A percentile compares a stretch with the other conserved stretches of the same genome.
Conservation (phyloP, 202 grass and related monocot species). For the Cymbopogon flexuosus region DNA sequence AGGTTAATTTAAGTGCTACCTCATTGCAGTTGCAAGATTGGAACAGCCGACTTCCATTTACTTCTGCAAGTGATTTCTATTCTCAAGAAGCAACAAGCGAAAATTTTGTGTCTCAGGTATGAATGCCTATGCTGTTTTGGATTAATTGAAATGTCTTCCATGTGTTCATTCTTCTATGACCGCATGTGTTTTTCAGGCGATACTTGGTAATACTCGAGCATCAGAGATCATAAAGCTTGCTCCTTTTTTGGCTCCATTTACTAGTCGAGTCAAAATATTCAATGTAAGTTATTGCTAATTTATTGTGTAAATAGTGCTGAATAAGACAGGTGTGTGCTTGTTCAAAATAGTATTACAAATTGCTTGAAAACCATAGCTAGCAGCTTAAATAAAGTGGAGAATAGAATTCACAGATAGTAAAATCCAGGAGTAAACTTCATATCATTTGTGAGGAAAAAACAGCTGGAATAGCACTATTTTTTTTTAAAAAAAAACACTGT, state of each 20-base stretch:
- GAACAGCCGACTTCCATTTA: constrained; percentile 84
- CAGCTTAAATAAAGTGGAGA: not conserved
- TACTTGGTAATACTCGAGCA: constrained; percentile 84
- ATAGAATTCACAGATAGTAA: not conserved
- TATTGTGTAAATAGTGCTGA: not conserved
- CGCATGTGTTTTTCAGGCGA: constrained; percentile 48
- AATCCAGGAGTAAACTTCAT: not conserved
- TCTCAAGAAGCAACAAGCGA: constrained; percentile 91
- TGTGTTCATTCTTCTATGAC: constrained; percentile 16
- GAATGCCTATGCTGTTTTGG: constrained; percentile 25
- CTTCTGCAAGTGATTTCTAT: constrained; percentile 79
- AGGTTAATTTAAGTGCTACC: constrained; percentile 22
- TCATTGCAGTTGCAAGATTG: constrained; percentile 92
- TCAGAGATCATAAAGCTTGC: constrained; percentile 88
- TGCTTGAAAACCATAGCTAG: not conserved
- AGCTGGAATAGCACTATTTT: not conserved
- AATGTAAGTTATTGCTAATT: constrained; percentile 47
- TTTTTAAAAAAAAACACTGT: not conserved
- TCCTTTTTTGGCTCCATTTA: constrained; percentile 94
- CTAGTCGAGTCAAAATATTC: constrained; percentile 90
- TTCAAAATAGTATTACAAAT: not conserved
- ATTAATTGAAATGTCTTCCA: constrained; percentile 26
- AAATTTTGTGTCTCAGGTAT: constrained; percentile 96
- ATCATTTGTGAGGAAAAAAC: not conserved
- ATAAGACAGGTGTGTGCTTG: not conserved